Conservation (phyloP, 2,329 filamentous ascomycete genomes). For the Zopfia rhizophila region DNA sequence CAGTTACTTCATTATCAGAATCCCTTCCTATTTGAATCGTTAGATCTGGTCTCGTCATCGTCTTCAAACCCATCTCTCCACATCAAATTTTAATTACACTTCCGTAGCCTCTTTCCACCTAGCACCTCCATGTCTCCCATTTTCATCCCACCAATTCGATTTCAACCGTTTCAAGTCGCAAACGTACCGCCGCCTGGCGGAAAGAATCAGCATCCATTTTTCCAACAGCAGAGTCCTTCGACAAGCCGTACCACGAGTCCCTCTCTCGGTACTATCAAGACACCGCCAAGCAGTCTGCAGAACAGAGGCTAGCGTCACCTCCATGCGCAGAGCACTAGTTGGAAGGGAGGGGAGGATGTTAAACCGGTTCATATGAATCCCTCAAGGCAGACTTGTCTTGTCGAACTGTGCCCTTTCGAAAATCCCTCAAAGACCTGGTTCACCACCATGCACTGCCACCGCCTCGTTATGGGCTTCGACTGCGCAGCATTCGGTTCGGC, state of each 20-base stretch:
- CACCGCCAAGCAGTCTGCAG: conserved; percentile 7
- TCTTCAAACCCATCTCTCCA: neutral
- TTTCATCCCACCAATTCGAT: conserved; percentile 39
- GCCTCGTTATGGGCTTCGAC: neutral
- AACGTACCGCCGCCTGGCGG: conserved; percentile 30
- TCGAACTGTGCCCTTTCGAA: neutral
- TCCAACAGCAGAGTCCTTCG: conserved; percentile 29
- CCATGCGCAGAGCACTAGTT: neutral
- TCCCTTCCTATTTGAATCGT: no score
- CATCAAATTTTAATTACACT: neutral
- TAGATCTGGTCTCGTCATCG: no score
- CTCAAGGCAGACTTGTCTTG: neutral
- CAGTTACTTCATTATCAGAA: conserved; percentile 7
- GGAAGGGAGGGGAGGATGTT: neutral
- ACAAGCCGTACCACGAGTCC: conserved; percentile 12
- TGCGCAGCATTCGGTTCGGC: neutral
- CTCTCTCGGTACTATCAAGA: conserved; percentile 1
- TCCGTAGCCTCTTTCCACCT: neutral
- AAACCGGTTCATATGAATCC: neutral
- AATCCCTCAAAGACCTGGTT: conserved; percentile 1
- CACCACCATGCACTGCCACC: conserved; percentile 8
- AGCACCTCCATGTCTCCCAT: conserved; percentile 11
- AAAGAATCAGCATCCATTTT: conserved; percentile 28
- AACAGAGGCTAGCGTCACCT: conserved; percentile 5
- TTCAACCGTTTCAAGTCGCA: conserved; percentile 41